Evolutionary conservation across 2,329 filamentous ascomycete species (phyloP).

Genomic region (Microsporum canis): DNA sequence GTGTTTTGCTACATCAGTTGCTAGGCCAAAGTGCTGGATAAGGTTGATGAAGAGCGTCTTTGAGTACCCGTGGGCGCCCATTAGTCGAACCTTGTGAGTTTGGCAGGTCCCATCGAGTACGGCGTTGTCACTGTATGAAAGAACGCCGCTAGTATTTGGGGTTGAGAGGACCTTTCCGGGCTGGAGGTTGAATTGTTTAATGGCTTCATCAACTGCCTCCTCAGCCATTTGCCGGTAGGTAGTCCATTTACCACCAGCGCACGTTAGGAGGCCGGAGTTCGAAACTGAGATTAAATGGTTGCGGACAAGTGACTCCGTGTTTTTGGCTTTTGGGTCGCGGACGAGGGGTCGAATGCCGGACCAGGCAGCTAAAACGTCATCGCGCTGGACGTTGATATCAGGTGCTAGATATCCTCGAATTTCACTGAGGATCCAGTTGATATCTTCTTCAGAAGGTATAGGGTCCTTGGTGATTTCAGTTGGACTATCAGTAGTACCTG

Average conservation of each 20-base stretch:
- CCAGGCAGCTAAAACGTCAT: constrained; percentile 84
- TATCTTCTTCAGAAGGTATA: constrained; percentile 68
- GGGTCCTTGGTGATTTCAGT: constrained; percentile 62
- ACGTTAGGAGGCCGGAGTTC: constrained; percentile 68
- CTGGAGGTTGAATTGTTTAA: constrained; percentile 55
- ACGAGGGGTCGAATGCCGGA: constrained; percentile 78
- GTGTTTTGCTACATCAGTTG: constrained; percentile 86
- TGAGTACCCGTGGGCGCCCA: constrained; percentile 78
- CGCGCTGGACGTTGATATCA: constrained; percentile 72
- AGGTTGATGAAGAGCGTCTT: constrained; percentile 90
- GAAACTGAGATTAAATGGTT: constrained; percentile 76
- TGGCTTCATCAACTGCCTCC: constrained; percentile 71
- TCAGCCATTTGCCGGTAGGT: constrained; percentile 91
- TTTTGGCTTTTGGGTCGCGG: constrained; percentile 72
- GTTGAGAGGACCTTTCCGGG: constrained; percentile 48
- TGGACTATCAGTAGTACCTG: constrained; percentile 73
- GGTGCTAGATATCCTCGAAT: constrained; percentile 71
- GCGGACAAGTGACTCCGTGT: constrained; percentile 76
- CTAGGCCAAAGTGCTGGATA: constrained; percentile 84
- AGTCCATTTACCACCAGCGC: constrained; percentile 84
- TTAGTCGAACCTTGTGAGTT: constrained; percentile 68
- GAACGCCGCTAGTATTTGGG: constrained; percentile 58
- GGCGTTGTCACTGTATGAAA: constrained; percentile 59
- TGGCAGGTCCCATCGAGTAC: constrained; percentile 64
- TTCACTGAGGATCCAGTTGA: constrained; percentile 77